Percentiles rank a stretch among this genome's conserved stretches.
Evolutionary conservation across 495 filamentous ascomycete genomes (phyloP).

Genomic region (Xylaria castorea): DNA sequence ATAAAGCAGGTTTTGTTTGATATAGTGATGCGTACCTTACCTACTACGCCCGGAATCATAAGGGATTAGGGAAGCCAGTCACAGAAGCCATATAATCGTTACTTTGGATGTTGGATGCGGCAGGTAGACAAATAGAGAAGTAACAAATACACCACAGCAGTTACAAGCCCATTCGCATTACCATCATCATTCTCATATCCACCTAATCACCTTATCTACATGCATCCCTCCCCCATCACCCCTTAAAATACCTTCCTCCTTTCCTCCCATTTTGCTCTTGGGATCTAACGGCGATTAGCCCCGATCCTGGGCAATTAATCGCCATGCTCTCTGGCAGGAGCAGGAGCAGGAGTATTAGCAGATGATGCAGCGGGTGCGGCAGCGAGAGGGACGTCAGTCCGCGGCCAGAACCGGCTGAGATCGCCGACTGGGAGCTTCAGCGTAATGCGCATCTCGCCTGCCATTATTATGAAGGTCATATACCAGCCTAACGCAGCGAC

Average conservation of each 20-base stretch:
- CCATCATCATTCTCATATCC: not conserved
- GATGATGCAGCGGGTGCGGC: not conserved
- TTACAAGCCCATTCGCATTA: not conserved
- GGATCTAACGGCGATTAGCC: too few relatives aligned
- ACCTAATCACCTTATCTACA: not conserved
- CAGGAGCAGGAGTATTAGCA: not conserved
- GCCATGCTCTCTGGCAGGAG: conserved; percentile 12
- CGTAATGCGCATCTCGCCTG: conserved; percentile 61
- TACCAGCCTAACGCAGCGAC: conserved; percentile 61
- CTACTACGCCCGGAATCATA: not conserved
- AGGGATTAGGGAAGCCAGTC: not conserved
- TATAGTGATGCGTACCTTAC: not conserved
- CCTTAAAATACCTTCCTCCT: not conserved
- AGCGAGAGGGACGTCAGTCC: conserved; percentile 53
- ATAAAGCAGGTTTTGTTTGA: not conserved
- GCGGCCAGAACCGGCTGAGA: conserved; percentile 60
- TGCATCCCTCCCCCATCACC: not conserved
- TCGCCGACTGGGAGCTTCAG: conserved; percentile 61
- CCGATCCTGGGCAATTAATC: not conserved
- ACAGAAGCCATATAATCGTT: not conserved
- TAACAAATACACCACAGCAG: not conserved
- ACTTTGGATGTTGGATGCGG: not conserved
- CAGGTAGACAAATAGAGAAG: not conserved
- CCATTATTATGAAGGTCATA: conserved; percentile 62
- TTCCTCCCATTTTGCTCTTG: not conserved